Evolutionary conservation across 306 rosid species (phyloP).

Genomic region (Begonia fuchsioides): DNA sequence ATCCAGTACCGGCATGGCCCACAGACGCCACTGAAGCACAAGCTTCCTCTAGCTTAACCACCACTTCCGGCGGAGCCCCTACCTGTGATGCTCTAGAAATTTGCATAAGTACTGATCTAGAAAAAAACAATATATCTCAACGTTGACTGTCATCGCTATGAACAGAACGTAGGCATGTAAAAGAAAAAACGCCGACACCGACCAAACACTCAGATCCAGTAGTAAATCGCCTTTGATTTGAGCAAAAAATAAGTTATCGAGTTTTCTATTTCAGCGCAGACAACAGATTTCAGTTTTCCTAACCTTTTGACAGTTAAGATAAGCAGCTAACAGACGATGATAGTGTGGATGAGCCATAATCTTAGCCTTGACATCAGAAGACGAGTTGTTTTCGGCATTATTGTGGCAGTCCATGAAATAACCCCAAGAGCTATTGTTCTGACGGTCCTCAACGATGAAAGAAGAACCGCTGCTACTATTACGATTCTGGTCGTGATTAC

Average conservation of each 20-base stretch:
- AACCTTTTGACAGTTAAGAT: constrained; percentile 89
- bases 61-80: constrained; percentile 87
- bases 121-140: too few relatives aligned
- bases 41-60: constrained; percentile 65
- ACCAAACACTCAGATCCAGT: too few relatives aligned
- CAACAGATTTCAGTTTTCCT: too few relatives aligned
- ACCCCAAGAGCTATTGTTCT: constrained; percentile 18
- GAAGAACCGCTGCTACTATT: constrained; percentile 21
- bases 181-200: too few relatives aligned
- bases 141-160: too few relatives aligned
- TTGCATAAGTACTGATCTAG: too few relatives aligned
- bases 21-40: constrained; percentile 46
- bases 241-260: too few relatives aligned
- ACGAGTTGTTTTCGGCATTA: constrained; percentile 16
- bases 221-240: too few relatives aligned
- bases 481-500: constrained; percentile 13
- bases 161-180: too few relatives aligned
- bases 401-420: constrained; percentile 52
- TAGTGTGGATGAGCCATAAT: constrained; percentile 98
- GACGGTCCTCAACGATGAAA: constrained; percentile 13
- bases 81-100: constrained; percentile 25
- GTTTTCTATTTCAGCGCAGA: too few relatives aligned
- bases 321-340: constrained; percentile 78
- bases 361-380: constrained; percentile 49
- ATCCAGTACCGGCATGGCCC: constrained; percentile 25